A percentile compares a stretch with the other conserved stretches of the same genome.
These are phyloP conservation scores for Colletotrichum navitas DNA, from an alignment of 2,329 filamentous ascomycete genomes.

Conservation along the genomic window DNA sequence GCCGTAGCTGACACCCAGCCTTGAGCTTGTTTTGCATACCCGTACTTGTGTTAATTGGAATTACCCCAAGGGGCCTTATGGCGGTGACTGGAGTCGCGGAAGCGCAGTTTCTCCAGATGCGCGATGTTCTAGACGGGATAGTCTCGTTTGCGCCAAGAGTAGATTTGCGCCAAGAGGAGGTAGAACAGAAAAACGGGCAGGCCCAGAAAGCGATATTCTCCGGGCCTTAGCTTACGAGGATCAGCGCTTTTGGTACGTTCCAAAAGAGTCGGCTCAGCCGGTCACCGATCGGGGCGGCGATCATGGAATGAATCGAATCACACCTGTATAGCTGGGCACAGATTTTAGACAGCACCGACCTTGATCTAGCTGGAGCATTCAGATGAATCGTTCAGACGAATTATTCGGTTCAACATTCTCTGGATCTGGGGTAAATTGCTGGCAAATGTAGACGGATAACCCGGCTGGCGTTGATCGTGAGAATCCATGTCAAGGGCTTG, in stretches of 20 bases:
- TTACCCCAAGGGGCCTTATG: background rate
- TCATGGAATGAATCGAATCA: slow-evolving; percentile 14
- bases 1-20: slow-evolving; percentile 5
- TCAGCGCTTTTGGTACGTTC: background rate
- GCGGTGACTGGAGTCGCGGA: slow-evolving; percentile 4
- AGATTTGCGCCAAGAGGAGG: background rate
- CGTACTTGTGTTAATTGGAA: background rate
- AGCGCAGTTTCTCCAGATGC: slow-evolving; percentile 31
- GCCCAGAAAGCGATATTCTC: slow-evolving; percentile 26
- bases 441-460: background rate
- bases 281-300: slow-evolving; percentile 1
- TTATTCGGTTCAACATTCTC: background rate
- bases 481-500: slow-evolving; percentile 3
- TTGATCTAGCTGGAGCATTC: slow-evolving; percentile 6
- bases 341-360: slow-evolving; percentile 11
- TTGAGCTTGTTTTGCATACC: slow-evolving; percentile 24
- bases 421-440: background rate
- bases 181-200: slow-evolving; percentile 28
- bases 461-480: slow-evolving; percentile 15
- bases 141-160: slow-evolving; percentile 29
- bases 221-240: slow-evolving; percentile 16
- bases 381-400: slow-evolving; percentile 3
- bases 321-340: background rate
- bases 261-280: slow-evolving; percentile 18
- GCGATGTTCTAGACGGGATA: slow-evolving; percentile 14